Base-by-base conservation (phyloP, 352 stramenopile genomes). In the Globisporangium nunn region DNA sequence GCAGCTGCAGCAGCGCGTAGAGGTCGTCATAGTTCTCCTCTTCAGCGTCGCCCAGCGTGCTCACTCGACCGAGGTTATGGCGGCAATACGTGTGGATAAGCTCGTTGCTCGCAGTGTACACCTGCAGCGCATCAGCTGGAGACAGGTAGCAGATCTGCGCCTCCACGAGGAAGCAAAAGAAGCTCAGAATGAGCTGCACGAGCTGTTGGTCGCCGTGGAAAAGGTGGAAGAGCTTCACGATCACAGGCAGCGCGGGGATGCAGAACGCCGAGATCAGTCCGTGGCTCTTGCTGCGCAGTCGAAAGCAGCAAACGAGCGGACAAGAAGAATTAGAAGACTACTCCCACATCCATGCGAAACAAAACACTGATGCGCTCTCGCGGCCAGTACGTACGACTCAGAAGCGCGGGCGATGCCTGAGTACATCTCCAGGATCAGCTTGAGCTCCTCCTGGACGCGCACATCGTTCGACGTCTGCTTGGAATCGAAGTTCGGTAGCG, bases 21-120 rank as follows among this genome's bases (percentile, higher is more conserved):
- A 94, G 39, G 62, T 92, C 82, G 2, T 70, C 64, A 52, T 88
- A 94, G 52, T 61, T 86, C 52, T 94, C 85, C 49, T 94, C 85
- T 54, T 94, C 85, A 1, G 71, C 68, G 31, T 90, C 75, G 10
- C 71, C 68, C 33, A 87, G 65, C 52, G 71, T 74, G 52, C 68
- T 89, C 43, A 80, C 78, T 50, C 82, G 86, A 64, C 81, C 78
- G 49, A 88, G 58, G 49, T 92, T 87, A 61, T 88, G 68, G 28
- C 65, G 72, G 43, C 72, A 85, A 60, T 92, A 94, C 7, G 74
- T 56, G 30, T 61, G 64, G 58, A 93, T 87, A 41, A 94, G 69
- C 18, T 85, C 71, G 52, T 93, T 78, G 50, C 79, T 90, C 12
- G 75, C 68, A 8, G 63, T 74, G 61, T 91, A 94, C 33, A 94